phyloP scores from a whole-genome alignment of 2,329 filamentous ascomycete genomes.

The Alternaria infectoria region DNA sequence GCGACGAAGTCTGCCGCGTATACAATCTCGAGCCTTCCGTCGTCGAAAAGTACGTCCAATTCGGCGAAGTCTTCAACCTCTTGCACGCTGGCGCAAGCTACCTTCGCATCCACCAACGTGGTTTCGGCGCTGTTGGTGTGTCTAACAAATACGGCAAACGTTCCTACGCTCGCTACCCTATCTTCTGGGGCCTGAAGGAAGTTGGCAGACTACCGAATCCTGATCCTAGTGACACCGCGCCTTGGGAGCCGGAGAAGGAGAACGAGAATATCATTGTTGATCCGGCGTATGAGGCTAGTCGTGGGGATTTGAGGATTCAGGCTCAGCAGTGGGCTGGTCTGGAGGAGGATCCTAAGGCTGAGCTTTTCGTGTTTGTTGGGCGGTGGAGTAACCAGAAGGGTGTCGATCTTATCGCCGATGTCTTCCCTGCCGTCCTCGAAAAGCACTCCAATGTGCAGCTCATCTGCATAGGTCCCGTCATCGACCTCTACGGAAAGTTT shows the following conservation, averaged over 20 bases:
- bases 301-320: background rate
- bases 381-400: background rate
- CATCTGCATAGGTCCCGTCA: background rate
- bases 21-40: constrained; percentile 66
- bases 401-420: background rate
- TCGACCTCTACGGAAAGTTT: background rate
- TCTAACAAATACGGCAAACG: constrained; percentile 69
- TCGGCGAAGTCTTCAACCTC: constrained; percentile 72
- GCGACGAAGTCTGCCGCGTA: constrained; percentile 68
- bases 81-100: constrained; percentile 71
- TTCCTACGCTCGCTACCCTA: constrained; percentile 70
- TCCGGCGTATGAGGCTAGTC: background rate
- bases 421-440: background rate
- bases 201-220: constrained; percentile 68
- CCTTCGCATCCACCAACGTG: constrained; percentile 69
- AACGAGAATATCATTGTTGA: background rate
- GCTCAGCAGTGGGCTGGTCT: background rate
- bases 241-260: constrained; percentile 58
- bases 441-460: background rate
- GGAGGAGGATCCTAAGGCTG: background rate
- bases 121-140: constrained; percentile 57
- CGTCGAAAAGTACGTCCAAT: constrained; percentile 68
- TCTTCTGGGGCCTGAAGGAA: constrained; percentile 70
- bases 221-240: constrained; percentile 68
- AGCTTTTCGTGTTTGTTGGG: background rate